Percentiles rank a stretch among this genome's conserved stretches.
Evolutionary conservation across 2,329 filamentous ascomycete species (phyloP).

Genomic region (Diplodia corticola): DNA sequence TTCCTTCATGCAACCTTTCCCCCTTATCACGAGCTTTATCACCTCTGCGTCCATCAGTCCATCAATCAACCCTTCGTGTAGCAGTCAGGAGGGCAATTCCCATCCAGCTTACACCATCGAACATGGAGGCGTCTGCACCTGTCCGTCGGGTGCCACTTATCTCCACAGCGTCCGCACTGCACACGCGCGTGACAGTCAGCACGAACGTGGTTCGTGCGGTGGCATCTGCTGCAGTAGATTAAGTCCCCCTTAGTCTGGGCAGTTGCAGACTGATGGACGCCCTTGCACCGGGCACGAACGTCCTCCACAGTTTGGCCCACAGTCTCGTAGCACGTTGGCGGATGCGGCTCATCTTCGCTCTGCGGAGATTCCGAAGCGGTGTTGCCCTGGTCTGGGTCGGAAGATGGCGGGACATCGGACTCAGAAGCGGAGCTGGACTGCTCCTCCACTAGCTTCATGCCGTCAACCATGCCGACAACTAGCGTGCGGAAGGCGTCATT

Average conservation of each 20-base stretch:
- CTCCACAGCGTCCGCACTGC: not conserved
- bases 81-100: not conserved
- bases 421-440: no score
- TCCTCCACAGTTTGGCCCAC: not conserved
- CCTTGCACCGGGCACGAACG: not conserved
- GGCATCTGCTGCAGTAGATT: not conserved
- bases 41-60: not conserved
- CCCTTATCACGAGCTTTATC: not conserved
- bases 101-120: not conserved
- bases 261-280: not conserved
- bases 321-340: not conserved
- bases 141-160: not conserved
- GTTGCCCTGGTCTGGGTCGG: no score
- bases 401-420: no score
- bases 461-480: not conserved
- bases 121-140: not conserved
- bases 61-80: not conserved
- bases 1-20: no score
- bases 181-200: not conserved
- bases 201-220: not conserved
- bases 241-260: not conserved
- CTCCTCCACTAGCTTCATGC: not conserved
- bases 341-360: not conserved
- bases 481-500: not conserved
- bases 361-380: not conserved